A percentile compares a stretch with the other conserved stretches of the same genome.
Conservation (phyloP, 768 basidiomycete species). For the Boletus pseudopeckii region DNA sequence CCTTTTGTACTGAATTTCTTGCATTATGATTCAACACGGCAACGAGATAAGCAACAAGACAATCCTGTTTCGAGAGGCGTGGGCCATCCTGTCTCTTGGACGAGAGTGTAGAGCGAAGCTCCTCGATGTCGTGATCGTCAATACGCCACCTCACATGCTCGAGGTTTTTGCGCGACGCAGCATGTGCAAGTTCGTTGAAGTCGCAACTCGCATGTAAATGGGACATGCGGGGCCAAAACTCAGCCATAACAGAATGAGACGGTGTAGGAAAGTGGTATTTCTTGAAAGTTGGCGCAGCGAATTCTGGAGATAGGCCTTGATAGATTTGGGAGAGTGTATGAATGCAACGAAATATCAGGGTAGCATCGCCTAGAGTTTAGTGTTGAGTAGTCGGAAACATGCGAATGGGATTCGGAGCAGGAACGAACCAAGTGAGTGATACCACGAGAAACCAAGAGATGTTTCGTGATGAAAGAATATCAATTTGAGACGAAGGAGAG, state of each 20-base stretch:
- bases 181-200: constrained; percentile 8
- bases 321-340: constrained; percentile 25
- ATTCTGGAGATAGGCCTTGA: constrained; percentile 10
- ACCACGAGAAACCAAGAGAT: constrained; percentile 27
- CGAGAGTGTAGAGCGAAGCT: constrained; percentile 8
- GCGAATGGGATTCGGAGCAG: too few species aligned
- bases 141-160: constrained; percentile 8
- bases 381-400: not conserved
- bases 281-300: constrained; percentile 14
- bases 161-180: not conserved
- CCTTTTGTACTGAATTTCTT: constrained; percentile 6
- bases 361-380: constrained; percentile 24
- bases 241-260: constrained; percentile 2
- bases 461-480: constrained; percentile 18
- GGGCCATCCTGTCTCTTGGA: not conserved
- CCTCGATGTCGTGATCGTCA: constrained; percentile 1
- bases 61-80: constrained; percentile 24
- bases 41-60: constrained; percentile 28
- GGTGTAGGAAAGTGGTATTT: constrained; percentile 17
- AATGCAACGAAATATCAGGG: constrained; percentile 22
- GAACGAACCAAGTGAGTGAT: constrained; percentile 30
- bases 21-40: constrained; percentile 15
- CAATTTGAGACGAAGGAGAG: constrained; percentile 23
- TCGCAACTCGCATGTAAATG: constrained; percentile 17
- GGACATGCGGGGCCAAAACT: constrained; percentile 15